phyloP scores from a whole-genome alignment of 176 grass and related monocot species.

The Dendrocalamus sinicus region DNA sequence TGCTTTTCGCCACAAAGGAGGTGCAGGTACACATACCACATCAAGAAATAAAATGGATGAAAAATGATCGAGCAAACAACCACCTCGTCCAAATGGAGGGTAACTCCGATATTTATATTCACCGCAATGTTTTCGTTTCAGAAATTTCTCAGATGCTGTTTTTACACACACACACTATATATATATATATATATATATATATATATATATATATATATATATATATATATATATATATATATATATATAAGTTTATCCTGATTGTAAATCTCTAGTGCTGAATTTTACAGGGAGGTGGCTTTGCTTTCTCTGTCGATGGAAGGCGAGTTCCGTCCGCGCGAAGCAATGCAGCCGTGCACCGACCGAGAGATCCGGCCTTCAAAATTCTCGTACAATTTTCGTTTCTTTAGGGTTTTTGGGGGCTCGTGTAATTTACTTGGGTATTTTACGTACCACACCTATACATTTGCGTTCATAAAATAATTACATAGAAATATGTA shows the following conservation, averaged over 20 bases:
- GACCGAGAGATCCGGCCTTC: neutral
- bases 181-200: too few species aligned
- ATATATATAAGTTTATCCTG: too few species aligned
- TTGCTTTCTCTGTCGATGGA: neutral
- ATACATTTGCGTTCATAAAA: neutral
- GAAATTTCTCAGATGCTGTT: neutral
- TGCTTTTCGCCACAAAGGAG: neutral
- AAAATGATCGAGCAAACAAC: neutral
- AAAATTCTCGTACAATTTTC: neutral
- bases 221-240: too few species aligned
- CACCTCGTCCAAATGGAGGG: neutral
- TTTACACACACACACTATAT: too few species aligned
- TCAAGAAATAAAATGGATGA: neutral
- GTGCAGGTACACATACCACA: neutral
- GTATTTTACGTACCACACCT: neutral
- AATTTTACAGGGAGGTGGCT: neutral
- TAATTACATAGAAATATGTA: neutral
- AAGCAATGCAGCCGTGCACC: neutral
- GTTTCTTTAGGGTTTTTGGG: too few species aligned
- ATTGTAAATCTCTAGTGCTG: neutral
- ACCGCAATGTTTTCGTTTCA: too few species aligned
- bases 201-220: too few species aligned
- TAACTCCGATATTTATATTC: too few species aligned
- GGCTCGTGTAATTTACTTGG: too few species aligned
- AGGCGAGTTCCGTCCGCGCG: neutral